phyloP scores from a whole-genome alignment of 352 stramenopile species.

The Plasmopara muralis region DNA sequence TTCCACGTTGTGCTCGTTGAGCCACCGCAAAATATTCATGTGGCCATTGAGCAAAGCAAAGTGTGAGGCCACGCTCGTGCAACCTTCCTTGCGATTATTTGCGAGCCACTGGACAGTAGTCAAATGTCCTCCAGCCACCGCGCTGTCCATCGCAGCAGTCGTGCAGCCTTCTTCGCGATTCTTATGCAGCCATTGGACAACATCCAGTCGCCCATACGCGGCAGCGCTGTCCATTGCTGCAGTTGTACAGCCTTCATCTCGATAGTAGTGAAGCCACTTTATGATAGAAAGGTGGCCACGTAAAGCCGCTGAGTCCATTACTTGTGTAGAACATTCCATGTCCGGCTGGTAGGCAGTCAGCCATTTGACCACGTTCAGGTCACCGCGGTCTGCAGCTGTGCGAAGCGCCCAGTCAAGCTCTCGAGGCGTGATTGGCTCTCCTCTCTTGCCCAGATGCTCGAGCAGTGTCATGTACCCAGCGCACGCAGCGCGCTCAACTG shows the following conservation, averaged over 20 bases:
- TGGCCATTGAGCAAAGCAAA: constrained; percentile 67
- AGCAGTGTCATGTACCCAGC: constrained; percentile 48
- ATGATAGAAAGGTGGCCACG: constrained; percentile 61
- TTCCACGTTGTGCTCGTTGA: constrained; percentile 42
- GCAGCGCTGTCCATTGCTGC: constrained; percentile 76
- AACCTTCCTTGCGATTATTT: constrained; percentile 51
- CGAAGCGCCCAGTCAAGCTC: constrained; percentile 67
- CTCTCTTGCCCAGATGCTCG: constrained; percentile 32
- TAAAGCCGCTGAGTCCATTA: constrained; percentile 79
- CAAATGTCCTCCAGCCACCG: constrained; percentile 55
- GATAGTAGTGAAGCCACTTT: constrained; percentile 64
- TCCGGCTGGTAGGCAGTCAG: constrained; percentile 47
- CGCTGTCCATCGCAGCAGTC: constrained; percentile 64
- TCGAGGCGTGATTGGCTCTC: constrained; percentile 32
- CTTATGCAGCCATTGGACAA: constrained; percentile 66
- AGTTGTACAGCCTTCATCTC: constrained; percentile 60
- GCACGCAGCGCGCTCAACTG: constrained; percentile 46
- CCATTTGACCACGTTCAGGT: constrained; percentile 58
- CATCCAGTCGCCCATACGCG: constrained; percentile 54
- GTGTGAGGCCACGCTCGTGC: constrained; percentile 59
- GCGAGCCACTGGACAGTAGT: constrained; percentile 65
- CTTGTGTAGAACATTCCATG: constrained; percentile 45
- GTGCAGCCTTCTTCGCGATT: constrained; percentile 65
- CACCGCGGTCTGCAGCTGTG: constrained; percentile 59
- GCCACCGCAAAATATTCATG: constrained; percentile 51